Evolutionary conservation across 2,329 filamentous ascomycete genomes (phyloP), one percentile per base, ranked within the genome.

Genomic region (Ophiostoma montium): DNA sequence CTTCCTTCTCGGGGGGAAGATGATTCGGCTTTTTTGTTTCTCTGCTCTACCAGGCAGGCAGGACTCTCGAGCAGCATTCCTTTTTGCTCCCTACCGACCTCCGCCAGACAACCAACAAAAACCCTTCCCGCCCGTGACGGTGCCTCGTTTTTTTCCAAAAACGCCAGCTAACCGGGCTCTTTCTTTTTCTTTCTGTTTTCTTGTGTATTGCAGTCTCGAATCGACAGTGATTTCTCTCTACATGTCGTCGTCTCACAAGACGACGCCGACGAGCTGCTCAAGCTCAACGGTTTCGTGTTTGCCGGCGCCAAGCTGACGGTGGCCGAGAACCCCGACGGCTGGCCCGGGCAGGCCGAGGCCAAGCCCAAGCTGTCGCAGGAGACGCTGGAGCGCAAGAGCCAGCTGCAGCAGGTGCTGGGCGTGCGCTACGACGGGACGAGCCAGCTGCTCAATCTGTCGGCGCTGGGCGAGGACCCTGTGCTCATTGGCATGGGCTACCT

Each of bases 401-500:
- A 81, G 56, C 74, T 95, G 51, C 78, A 79, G 55, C 66, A 68
- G 15, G 81, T 95, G 54, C 72, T 98, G 13, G 74, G 74, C 49
- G 74, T 76, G 48, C 82, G 92, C 45, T 96, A 95, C 65, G 71
- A 84, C 53, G 65, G 73, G 15, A 70, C 72, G 7, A 70, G 71
- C 47, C 95, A 94, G 64, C 69, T 95, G 1, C 74, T 96, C 35
- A 80, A 94, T 60, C 76, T 98, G 10, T 88, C 86, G n/a, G 71
- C 75, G 1, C 76, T 96, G 10, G 81, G 76, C 31, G 70, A 75
- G 44, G 90, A 96, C 58, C 67, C 78, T 2, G 76, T 81, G 51
- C 74, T 96, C 5, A 70, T 80, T 48, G 71, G 75, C 38, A 80
- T 88, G 64, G 85, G 85, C 35, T 84, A 90, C 59, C 88, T 94